A percentile compares a stretch with the other conserved stretches of the same genome.
phyloP scores from a whole-genome alignment of 169 alveolate genomes.

The Perkinsus olseni region DNA sequence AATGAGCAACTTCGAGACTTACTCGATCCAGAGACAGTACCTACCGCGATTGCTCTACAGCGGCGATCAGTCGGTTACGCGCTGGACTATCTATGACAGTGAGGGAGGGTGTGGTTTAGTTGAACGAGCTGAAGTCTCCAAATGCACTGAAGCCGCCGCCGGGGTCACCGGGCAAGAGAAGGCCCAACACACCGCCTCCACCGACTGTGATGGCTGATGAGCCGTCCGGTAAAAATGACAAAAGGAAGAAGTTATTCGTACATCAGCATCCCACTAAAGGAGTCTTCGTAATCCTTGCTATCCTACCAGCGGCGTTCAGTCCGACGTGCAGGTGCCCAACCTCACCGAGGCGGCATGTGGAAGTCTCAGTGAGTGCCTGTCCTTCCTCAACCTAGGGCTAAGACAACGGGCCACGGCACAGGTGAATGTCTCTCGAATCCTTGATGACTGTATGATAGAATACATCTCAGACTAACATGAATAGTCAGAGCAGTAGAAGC shows the following conservation, averaged over 20 bases:
- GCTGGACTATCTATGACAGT: too few species aligned
- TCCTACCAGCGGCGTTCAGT: neutral
- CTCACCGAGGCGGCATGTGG: constrained; percentile 6
- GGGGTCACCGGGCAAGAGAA: neutral
- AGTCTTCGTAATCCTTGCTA: neutral
- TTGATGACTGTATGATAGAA: too few species aligned
- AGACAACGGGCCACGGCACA: constrained; percentile 9
- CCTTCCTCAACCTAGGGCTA: neutral
- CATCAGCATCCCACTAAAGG: constrained; percentile 13
- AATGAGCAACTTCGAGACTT: constrained; percentile 78
- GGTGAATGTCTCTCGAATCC: neutral
- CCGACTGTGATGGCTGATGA: neutral
- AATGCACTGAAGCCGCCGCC: neutral
- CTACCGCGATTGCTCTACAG: neutral
- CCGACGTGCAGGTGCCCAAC: neutral
- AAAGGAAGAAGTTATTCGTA: neutral
- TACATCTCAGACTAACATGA: constrained; percentile 1
- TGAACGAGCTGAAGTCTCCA: neutral
- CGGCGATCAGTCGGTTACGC: neutral
- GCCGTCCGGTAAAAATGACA: neutral
- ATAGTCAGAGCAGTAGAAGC: neutral
- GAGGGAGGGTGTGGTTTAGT: neutral
- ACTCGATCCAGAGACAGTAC: constrained; percentile 39
- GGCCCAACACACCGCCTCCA: neutral
- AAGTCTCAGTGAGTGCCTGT: neutral